Evolutionary conservation across 2,329 filamentous ascomycete genomes (phyloP).

Genomic region (Colletotrichum sp.): DNA sequence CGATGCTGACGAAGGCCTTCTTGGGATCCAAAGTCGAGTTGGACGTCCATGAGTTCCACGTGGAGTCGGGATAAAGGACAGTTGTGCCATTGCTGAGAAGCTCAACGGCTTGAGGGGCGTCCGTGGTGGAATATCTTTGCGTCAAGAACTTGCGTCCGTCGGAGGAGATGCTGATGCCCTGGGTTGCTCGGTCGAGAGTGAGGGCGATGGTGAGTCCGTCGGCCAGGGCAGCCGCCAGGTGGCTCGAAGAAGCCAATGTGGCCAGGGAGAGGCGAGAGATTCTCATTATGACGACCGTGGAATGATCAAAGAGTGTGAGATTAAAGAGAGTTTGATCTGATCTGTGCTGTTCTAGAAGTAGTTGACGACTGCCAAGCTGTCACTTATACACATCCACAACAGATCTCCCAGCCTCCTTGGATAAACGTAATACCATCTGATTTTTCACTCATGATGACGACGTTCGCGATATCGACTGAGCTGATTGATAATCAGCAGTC

Average conservation of each 20-base stretch:
- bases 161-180: background rate
- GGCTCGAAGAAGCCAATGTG: background rate
- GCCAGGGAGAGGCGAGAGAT: background rate
- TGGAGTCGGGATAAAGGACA: background rate
- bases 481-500: background rate
- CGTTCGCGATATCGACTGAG: background rate
- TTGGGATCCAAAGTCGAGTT: background rate
- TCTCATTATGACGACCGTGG: background rate
- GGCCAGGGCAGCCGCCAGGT: background rate
- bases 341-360: background rate
- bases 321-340: background rate
- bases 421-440: background rate
- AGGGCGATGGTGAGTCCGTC: background rate
- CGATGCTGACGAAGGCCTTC: background rate
- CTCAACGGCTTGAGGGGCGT: background rate
- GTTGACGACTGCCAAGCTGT: background rate
- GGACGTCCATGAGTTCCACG: background rate
- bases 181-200: background rate
- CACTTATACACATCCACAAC: background rate
- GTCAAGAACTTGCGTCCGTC: background rate
- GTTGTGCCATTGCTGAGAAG: background rate
- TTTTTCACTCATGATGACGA: background rate
- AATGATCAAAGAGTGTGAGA: background rate
- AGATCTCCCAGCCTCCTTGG: background rate
- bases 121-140: background rate